Evolutionary conservation across 495 filamentous ascomycete genomes (phyloP), one percentile per base, ranked within the genome.

Genomic region (Aspergillus wentii): DNA sequence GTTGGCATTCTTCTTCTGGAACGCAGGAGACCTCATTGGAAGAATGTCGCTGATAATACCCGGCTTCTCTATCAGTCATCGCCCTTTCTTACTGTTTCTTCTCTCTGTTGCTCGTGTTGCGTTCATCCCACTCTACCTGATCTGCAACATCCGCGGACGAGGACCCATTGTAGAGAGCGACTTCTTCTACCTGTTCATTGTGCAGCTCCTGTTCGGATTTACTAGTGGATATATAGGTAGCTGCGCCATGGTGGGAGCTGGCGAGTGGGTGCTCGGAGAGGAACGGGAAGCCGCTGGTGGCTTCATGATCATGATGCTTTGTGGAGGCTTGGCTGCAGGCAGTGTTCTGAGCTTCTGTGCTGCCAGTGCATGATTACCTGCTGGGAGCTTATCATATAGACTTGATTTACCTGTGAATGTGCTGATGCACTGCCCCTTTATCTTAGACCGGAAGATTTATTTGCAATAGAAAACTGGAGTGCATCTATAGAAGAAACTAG

Each of bases 1-100:
- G 1, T 69, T 96, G 3, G 86, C 73, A 7, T 95, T 97, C 62
- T 76, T 99, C 19, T 74, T 95, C 48, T 99, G 92, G 92, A 99
- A 97, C 49, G 49, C 80, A 5, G 92, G 92, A 23, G 92, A 99
- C 55, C 68, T 97, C 4, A 19, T 72, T 7, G 91, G 91, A 0
- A 74, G 94, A 2, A 66, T 92, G n/a, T 28, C 75, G 0, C 83
- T 88, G 10, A 69, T 81, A 6, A 57, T 84, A 8, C 79, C 85
- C 5, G 56, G 64, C 0, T 54, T 80, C n/a, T 75, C 75, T 9
- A 66, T 90, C 30, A 64, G 71, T 0, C 69, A 76, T 9, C 72
- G 74, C 8, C 88, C 91, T 8, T 51, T 57, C 2, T 33, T 76
- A 3, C 58, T 95, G 2, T 82, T 94, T 41, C 46, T 73, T 1